phyloP scores from a whole-genome alignment of 2,329 filamentous ascomycete genomes.

The Alternaria conjuncta region DNA sequence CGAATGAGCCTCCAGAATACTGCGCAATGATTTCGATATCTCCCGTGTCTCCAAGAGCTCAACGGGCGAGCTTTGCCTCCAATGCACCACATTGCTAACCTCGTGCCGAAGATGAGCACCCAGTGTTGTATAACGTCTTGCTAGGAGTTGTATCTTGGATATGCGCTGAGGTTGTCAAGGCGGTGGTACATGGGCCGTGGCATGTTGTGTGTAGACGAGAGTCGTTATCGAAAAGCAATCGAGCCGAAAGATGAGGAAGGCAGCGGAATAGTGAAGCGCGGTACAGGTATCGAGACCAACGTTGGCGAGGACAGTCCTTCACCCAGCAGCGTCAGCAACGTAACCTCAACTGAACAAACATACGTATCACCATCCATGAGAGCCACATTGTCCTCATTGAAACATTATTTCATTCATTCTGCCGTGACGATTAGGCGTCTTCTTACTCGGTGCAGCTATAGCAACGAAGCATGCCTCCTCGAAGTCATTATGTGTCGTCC shows the following conservation, averaged over 20 bases:
- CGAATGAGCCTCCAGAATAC: not conserved
- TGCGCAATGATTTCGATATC: not conserved
- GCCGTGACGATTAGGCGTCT: not conserved
- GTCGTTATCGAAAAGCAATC: not conserved
- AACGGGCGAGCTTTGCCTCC: not conserved
- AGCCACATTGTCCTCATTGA: not conserved
- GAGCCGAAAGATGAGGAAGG: not conserved
- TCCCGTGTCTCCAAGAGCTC: not conserved
- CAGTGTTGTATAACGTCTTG: not conserved
- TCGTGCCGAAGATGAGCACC: not conserved
- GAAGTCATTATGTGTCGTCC: conserved; percentile 1
- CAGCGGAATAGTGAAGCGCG: not conserved
- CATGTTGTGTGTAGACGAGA: not conserved
- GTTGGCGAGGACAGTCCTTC: not conserved
- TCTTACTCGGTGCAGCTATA: not conserved
- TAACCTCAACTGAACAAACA: not conserved
- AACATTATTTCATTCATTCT: conserved; percentile 10
- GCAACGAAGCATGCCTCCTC: not conserved
- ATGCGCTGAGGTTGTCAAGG: not conserved
- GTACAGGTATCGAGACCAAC: not conserved
- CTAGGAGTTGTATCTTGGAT: not conserved
- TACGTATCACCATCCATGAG: not conserved
- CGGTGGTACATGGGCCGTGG: not conserved
- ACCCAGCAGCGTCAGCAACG: not conserved
- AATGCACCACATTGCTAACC: not conserved